A percentile compares a stretch with the other conserved stretches of the same genome.
Conservation (phyloP, 169 alveolate species). For the Cystoisospora suis region DNA sequence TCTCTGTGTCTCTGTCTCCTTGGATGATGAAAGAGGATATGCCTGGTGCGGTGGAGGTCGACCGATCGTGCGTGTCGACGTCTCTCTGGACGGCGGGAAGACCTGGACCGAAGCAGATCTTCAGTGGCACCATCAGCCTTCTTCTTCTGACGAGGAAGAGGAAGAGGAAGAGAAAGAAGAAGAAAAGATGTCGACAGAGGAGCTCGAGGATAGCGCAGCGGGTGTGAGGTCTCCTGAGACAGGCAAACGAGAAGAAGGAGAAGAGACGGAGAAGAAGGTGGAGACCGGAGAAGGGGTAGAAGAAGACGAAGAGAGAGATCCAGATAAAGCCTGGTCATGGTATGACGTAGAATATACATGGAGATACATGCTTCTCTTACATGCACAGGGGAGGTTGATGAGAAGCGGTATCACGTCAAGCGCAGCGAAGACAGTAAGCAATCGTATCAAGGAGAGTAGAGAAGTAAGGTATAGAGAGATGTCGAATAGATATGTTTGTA, state of each 20-base stretch:
- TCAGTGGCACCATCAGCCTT: slow-evolving; percentile 43
- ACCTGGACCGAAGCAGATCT: slow-evolving; percentile 71
- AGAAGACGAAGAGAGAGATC: not conserved
- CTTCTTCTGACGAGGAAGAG: not conserved
- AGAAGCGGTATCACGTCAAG: no score
- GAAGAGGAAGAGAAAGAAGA: slow-evolving; percentile 23
- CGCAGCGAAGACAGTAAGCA: no score
- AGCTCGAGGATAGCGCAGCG: no score
- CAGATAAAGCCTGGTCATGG: slow-evolving; percentile 10
- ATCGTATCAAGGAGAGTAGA: no score
- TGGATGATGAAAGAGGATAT: slow-evolving; percentile 57
- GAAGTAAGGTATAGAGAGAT: no score
- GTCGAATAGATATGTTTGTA: no score
- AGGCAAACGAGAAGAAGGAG: not conserved
- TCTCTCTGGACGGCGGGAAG: slow-evolving; percentile 74
- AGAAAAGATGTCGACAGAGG: no score
- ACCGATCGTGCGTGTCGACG: slow-evolving; percentile 67
- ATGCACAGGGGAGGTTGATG: no score
- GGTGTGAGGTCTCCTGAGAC: no score
- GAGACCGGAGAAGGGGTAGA: not conserved
- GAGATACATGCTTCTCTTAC: no score
- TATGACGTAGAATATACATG: no score
- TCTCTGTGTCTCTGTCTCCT: not conserved
- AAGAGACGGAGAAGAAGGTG: not conserved
- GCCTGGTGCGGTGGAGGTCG: slow-evolving; percentile 73